A percentile compares a stretch with the other conserved stretches of the same genome.
phyloP scores from a whole-genome alignment of 2,329 filamentous ascomycete genomes.

The Cladophialophora immunda region DNA sequence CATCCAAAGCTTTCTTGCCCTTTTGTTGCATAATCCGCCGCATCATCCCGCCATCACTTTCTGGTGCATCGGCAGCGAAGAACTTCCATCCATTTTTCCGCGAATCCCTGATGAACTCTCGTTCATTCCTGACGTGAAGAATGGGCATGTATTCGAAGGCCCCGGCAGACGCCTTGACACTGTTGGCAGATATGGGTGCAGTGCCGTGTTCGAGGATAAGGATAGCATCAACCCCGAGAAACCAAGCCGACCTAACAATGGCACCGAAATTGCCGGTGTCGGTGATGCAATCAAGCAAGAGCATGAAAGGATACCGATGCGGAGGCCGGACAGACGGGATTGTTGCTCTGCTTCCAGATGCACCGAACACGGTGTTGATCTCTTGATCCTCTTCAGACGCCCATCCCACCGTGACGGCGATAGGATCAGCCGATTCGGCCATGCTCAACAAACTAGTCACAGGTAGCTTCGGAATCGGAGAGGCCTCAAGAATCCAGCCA shows the following conservation, averaged over 20 bases:
- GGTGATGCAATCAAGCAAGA: conserved; percentile 60
- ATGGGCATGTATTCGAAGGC: conserved; percentile 82
- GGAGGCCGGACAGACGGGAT: conserved; percentile 30
- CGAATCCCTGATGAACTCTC: conserved; percentile 74
- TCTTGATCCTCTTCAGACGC: conserved; percentile 77
- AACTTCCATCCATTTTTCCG: conserved; percentile 79
- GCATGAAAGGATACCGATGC: conserved; percentile 50
- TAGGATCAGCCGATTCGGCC: conserved; percentile 59
- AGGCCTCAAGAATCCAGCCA: conserved; percentile 85
- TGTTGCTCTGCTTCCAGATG: conserved; percentile 11
- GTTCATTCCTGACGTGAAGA: conserved; percentile 73
- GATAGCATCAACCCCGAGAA: conserved; percentile 87
- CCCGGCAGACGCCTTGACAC: conserved; percentile 87
- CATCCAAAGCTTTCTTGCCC: conserved; percentile 12
- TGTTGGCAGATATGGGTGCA: conserved; percentile 76
- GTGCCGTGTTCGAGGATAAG: conserved; percentile 77
- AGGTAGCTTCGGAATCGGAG: conserved; percentile 77
- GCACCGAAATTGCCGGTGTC: conserved; percentile 92
- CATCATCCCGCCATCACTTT: conserved; percentile 41
- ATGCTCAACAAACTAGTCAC: conserved; percentile 65
- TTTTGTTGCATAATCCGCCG: conserved; percentile 15
- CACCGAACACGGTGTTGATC: conserved; percentile 70
- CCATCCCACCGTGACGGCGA: conserved; percentile 67
- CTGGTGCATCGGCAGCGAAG: conserved; percentile 73
- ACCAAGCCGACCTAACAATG: conserved; percentile 87